Evolutionary conservation across 1,284 basidiomycete genomes (phyloP).

Genomic region (Apiotrichum mycotoxinovorans): DNA sequence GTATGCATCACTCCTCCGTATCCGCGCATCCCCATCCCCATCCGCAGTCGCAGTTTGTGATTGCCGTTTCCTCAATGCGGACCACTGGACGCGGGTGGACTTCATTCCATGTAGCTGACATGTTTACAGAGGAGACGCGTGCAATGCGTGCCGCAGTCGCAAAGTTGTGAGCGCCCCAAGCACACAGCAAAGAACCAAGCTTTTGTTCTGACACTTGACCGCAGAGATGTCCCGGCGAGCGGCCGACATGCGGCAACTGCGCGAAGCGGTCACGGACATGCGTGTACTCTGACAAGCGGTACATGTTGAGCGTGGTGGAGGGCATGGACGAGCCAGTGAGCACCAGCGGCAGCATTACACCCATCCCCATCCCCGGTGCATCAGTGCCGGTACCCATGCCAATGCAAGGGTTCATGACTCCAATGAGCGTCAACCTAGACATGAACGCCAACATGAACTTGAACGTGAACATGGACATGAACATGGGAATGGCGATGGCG

Average conservation of each 20-base stretch:
- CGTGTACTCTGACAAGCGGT: constrained; percentile 13
- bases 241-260: constrained; percentile 20
- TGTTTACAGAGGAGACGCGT: constrained; percentile 3
- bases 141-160: neutral
- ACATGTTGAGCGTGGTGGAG: neutral
- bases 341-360: too few species aligned
- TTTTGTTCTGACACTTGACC: too few species aligned
- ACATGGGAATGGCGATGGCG: too few species aligned
- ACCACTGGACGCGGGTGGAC: neutral
- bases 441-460: too few species aligned
- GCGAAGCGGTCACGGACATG: constrained; percentile 13
- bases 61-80: neutral
- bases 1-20: neutral
- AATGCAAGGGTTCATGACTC: too few species aligned
- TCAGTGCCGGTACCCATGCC: neutral
- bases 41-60: too few species aligned
- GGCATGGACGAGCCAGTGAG: neutral
- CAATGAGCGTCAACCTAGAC: too few species aligned
- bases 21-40: too few species aligned
- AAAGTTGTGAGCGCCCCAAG: constrained; percentile 3
- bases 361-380: too few species aligned
- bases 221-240: constrained; percentile 21
- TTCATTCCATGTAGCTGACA: neutral
- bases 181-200: too few species aligned
- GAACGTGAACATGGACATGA: too few species aligned